phyloP scores from a whole-genome alignment of 2,329 filamentous ascomycete species.

The Malbranchea cinnamomea region DNA sequence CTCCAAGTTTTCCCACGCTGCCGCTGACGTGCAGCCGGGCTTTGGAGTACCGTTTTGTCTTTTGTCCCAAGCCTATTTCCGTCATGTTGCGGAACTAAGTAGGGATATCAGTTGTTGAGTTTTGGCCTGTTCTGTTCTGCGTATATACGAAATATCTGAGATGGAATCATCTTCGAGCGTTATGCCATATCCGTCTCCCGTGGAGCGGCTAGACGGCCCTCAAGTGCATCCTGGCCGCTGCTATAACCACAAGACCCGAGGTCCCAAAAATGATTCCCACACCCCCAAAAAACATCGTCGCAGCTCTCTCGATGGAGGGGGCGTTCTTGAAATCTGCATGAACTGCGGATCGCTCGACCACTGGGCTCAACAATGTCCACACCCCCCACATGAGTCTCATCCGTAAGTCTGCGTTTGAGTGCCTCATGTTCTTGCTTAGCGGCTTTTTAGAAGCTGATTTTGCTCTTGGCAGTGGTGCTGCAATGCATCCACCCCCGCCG shows the following conservation, averaged over 20 bases:
- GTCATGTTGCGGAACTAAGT: too few species aligned
- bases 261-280: constrained; percentile 7
- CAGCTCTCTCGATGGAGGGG: too few species aligned
- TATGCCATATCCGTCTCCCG: constrained; percentile 5
- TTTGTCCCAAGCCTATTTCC: too few species aligned
- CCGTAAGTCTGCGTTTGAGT: constrained; percentile 14
- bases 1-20: too few species aligned
- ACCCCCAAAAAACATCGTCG: too few species aligned
- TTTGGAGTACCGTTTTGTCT: too few species aligned
- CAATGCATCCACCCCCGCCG: constrained; percentile 11
- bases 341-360: constrained; percentile 21
- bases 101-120: too few species aligned
- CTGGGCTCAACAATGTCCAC: constrained; percentile 21
- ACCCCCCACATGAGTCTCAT: constrained; percentile 17
- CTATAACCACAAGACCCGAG: constrained; percentile 8
- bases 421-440: neutral
- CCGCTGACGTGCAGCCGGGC: too few species aligned
- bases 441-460: constrained; percentile 5
- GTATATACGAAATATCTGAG: too few species aligned
- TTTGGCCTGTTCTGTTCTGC: too few species aligned
- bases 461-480: constrained; percentile 8
- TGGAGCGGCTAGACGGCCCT: constrained; percentile 2
- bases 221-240: constrained; percentile 5
- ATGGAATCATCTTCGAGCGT: constrained; percentile 4
- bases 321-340: too few species aligned